Evolutionary conservation across 148 eudicot genomes (phyloP), one percentile per base, ranked within the genome.

Genomic region (Euryodendron excelsum): DNA sequence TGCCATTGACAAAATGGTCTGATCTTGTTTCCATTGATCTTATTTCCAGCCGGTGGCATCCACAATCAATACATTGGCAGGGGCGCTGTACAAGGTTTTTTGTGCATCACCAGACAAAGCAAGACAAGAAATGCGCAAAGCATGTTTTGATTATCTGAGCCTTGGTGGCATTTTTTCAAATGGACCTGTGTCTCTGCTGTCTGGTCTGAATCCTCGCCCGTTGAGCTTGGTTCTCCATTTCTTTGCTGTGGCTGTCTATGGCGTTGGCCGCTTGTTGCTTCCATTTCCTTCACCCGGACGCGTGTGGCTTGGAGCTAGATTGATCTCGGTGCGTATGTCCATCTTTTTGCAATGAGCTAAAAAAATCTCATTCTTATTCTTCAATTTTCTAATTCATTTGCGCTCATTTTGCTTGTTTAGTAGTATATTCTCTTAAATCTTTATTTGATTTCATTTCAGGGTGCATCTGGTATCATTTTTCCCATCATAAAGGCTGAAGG

Each of bases 211-310:
- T 61, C 89, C 87, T 15, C 73, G 83, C 34, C 87, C 88, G 0
- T 23, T 86, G 77, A 79, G 78, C 79, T 72, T 88, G 73, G 78
- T 88, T 28, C 66, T 80, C 23, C 86, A 82, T 77, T 86, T 84
- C 86, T 86, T 88, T 74, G 87, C 89, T 21, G 86, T 88, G 56
- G 91, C 91, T 37, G 27, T 88, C 27, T 88, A 80, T 41, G 89
- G 87, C 18, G 86, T 86, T 23, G 91, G 89, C 21, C 89, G 89
- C 30, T 68, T 86, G 61, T 28, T 88, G 59, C 63, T 86, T 18
- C 91, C 91, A 39, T 76, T 80, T 73, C 91, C 91, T 23, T 84
- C 89, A 18, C 91, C 86, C 48, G 69, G 37, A 63, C 80, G 91
- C 0, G 25, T 72, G 69, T 75, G 83, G 82, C 81, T 84, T 11